Conservation (phyloP, 441 rosid genomes). For the Mallotus japonicus region DNA sequence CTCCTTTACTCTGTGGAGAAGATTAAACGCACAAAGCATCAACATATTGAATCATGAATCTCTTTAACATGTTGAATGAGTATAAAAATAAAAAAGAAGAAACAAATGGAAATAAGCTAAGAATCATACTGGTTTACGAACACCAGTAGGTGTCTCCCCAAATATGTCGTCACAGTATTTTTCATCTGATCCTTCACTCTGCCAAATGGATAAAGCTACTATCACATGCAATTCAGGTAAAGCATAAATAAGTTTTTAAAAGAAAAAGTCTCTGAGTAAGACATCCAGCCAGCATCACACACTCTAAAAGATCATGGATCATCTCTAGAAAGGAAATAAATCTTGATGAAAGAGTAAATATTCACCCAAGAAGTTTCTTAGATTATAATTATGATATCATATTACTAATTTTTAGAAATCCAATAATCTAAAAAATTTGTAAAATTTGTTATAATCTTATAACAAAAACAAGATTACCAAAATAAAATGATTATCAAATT, state of each 20-base stretch:
- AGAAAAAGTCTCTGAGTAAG: neutral
- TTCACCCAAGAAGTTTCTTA: too few relatives aligned
- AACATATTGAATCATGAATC: neutral
- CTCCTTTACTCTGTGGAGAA: conserved; percentile 68
- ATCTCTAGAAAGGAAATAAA: too few relatives aligned
- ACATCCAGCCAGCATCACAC: neutral
- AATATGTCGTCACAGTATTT: conserved; percentile 90
- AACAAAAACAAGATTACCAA: too few relatives aligned
- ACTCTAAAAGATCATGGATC: neutral
- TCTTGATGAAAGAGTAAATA: too few relatives aligned
- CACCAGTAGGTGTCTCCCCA: conserved; percentile 90
- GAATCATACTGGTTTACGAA: conserved; percentile 57
- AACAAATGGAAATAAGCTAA: neutral
- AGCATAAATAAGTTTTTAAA: neutral
- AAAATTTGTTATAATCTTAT: too few relatives aligned
- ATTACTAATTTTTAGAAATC: too few relatives aligned
- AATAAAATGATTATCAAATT: too few relatives aligned
- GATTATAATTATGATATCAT: too few relatives aligned
- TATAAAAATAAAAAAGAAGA: neutral
- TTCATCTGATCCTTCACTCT: conserved; percentile 89
- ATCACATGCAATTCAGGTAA: neutral
- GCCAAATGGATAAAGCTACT: conserved; percentile 27
- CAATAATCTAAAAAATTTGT: too few relatives aligned
- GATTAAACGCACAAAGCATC: conserved; percentile 17
- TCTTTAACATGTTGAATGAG: neutral